Conservation (phyloP, 345 rosid species). For the Linum trigynum region DNA sequence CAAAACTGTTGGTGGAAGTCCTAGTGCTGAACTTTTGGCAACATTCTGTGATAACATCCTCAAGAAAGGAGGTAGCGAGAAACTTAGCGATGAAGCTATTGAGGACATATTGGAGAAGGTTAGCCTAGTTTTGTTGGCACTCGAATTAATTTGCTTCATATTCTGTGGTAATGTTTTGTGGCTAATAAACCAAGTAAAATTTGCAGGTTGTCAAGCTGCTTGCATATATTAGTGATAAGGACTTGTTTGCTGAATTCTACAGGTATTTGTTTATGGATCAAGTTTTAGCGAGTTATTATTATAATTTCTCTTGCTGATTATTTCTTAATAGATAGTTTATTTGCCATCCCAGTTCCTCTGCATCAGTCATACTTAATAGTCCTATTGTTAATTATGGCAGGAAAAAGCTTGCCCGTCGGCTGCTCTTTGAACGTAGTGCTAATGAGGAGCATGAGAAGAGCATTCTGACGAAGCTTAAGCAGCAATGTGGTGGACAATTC, state of each 20-base stretch:
- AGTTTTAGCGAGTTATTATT: neutral
- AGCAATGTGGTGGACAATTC: constrained; percentile 52
- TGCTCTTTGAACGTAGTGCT: constrained; percentile 26
- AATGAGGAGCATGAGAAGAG: constrained; percentile 32
- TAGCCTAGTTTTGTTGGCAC: neutral
- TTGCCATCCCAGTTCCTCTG: neutral
- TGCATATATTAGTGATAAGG: constrained; percentile 29
- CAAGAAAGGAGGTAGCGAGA: constrained; percentile 31
- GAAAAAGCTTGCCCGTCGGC: constrained; percentile 2
- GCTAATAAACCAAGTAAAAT: constrained; percentile 2
- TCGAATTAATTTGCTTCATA: neutral
- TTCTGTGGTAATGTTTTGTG: neutral
- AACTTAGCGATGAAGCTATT: constrained; percentile 34
- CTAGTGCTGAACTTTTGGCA: constrained; percentile 31
- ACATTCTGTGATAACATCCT: constrained; percentile 35
- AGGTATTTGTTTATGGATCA: neutral
- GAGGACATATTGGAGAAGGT: constrained; percentile 36
- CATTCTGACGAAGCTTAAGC: constrained; percentile 31
- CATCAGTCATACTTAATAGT: neutral
- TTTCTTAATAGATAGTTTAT: neutral
- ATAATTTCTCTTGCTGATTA: neutral
- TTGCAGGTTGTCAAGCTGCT: constrained; percentile 25
- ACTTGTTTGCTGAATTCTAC: constrained; percentile 32
- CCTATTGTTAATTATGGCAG: neutral
- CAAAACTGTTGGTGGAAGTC: constrained; percentile 24